A percentile compares a stretch with the other conserved stretches of the same genome.
phyloP scores from a whole-genome alignment of 495 filamentous ascomycete species.

The Podospora fimiseda region DNA sequence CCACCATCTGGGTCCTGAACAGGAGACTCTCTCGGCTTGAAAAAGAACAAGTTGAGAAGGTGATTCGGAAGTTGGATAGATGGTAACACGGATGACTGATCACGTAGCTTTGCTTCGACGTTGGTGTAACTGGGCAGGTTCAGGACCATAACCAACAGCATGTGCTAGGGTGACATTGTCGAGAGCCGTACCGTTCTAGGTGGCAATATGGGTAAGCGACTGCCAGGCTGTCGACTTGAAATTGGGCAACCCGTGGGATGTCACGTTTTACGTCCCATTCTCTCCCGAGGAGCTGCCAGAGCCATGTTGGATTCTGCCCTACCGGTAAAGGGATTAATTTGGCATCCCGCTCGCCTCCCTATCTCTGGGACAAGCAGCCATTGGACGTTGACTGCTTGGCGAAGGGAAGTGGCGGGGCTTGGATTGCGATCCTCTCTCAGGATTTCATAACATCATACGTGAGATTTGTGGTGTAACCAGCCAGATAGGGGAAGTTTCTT shows the following conservation, averaged over 20 bases:
- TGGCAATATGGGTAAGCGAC: neutral
- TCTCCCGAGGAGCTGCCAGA: constrained; percentile 1
- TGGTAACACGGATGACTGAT: too few species aligned
- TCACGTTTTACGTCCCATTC: constrained; percentile 13
- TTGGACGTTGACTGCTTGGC: constrained; percentile 3
- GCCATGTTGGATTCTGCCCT: constrained; percentile 5
- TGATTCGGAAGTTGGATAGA: too few species aligned
- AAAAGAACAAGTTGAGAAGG: too few species aligned
- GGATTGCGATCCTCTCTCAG: neutral
- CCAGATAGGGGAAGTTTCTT: neutral
- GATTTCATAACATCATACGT: neutral
- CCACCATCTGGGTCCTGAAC: too few species aligned
- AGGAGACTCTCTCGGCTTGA: too few species aligned
- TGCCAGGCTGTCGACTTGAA: neutral
- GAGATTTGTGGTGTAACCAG: neutral
- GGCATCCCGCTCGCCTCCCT: constrained; percentile 9
- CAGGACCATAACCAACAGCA: neutral
- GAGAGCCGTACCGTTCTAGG: neutral
- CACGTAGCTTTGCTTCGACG: too few species aligned
- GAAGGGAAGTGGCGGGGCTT: neutral
- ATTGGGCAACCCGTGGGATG: neutral
- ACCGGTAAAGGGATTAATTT: constrained; percentile 7
- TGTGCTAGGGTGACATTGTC: neutral
- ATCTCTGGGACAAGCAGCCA: neutral
- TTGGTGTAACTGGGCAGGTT: too few species aligned